Evolutionary conservation across 2,329 filamentous ascomycete genomes (phyloP).

Genomic region (Aspergillus hiratsukae): DNA sequence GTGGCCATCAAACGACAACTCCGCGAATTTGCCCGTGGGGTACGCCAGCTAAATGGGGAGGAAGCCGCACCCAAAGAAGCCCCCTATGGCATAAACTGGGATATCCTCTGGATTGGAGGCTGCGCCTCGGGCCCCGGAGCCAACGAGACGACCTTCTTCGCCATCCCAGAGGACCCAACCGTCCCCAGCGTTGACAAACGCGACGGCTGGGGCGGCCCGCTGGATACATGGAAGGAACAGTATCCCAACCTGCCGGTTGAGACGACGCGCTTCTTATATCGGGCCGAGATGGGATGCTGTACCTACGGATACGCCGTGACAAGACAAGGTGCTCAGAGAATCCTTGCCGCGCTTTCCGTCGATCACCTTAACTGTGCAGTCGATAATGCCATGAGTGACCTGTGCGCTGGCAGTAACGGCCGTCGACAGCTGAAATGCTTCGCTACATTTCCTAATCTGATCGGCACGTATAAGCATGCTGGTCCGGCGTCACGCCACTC

Average conservation of each 20-base stretch:
- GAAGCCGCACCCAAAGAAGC: constrained; percentile 25
- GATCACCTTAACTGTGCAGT: constrained; percentile 25
- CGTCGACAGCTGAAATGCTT: constrained; percentile 28
- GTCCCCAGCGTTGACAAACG: constrained; percentile 15
- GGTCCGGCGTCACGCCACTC: constrained; percentile 30
- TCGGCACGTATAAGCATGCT: constrained; percentile 43
- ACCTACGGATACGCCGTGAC: constrained; percentile 37
- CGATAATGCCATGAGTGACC: constrained; percentile 46
- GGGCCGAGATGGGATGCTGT: not conserved
- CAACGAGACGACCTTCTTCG: constrained; percentile 26
- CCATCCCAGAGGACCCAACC: constrained; percentile 30
- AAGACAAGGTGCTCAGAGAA: constrained; percentile 32
- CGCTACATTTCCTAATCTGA: constrained; percentile 44
- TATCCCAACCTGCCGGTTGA: constrained; percentile 3
- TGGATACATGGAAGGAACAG: constrained; percentile 15
- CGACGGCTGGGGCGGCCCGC: constrained; percentile 17
- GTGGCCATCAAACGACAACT: constrained; percentile 49
- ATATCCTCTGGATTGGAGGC: constrained; percentile 50
- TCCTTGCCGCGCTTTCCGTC: constrained; percentile 30
- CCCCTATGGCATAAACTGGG: constrained; percentile 52
- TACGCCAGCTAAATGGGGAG: constrained; percentile 29
- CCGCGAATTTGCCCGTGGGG: constrained; percentile 30
- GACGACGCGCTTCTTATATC: not conserved
- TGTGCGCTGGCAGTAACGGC: constrained; percentile 40
- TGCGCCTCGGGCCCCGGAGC: constrained; percentile 35